These are phyloP conservation scores for Neopestalotiopsis rosae DNA, from an alignment of 2,329 filamentous ascomycete species.

Conservation along the genomic window DNA sequence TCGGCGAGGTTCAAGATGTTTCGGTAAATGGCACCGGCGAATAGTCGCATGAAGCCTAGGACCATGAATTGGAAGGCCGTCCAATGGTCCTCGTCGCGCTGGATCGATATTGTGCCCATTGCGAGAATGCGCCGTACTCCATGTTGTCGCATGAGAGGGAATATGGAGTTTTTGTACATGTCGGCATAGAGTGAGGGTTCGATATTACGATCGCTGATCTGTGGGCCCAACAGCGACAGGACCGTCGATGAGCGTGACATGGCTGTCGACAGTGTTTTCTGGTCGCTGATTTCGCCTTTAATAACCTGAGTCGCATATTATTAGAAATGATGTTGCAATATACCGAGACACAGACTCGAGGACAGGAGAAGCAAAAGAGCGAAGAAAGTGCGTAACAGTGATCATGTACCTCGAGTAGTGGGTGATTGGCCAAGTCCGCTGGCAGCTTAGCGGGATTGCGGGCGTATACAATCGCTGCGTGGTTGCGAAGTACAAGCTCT, in stretches of 20 bases:
- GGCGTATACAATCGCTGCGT: slow-evolving; percentile 30
- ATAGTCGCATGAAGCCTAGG: slow-evolving; percentile 21
- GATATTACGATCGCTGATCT: slow-evolving; percentile 4
- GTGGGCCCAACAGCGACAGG: slow-evolving; percentile 32
- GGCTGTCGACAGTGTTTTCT: slow-evolving; percentile 21
- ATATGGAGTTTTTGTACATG: slow-evolving; percentile 25
- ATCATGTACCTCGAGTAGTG: slow-evolving; percentile 25
- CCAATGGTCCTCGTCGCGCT: slow-evolving; percentile 29
- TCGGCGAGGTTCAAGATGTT: slow-evolving; percentile 27
- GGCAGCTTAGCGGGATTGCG: slow-evolving; percentile 31
- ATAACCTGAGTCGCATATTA: slow-evolving; percentile 24
- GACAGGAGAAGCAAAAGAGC: background rate
- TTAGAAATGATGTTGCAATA: no score
- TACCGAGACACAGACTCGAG: background rate
- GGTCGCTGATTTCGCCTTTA: slow-evolving; percentile 31
- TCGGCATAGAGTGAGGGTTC: slow-evolving; percentile 19
- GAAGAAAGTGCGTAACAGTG: background rate
- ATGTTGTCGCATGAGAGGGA: slow-evolving; percentile 35
- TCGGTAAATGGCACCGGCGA: slow-evolving; percentile 23
- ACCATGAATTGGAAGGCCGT: slow-evolving; percentile 23
- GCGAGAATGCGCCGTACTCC: slow-evolving; percentile 38
- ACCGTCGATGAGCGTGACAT: slow-evolving; percentile 23
- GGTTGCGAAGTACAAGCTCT: slow-evolving; percentile 33
- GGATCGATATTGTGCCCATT: slow-evolving; percentile 39
- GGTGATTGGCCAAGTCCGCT: slow-evolving; percentile 25